Base-by-base conservation (phyloP, 805 yeast species). In the Saccharomycopsis schoenii region DNA sequence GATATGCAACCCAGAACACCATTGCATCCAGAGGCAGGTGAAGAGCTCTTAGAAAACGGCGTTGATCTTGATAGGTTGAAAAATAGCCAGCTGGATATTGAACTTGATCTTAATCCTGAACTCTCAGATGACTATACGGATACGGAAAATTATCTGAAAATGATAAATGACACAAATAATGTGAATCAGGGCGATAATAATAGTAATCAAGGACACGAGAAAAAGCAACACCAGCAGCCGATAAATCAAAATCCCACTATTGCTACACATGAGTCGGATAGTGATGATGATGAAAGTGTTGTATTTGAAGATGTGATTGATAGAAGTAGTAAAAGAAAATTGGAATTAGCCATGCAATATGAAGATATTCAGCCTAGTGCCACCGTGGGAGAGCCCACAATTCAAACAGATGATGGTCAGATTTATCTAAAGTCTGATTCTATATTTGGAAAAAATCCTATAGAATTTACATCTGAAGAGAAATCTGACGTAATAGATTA, bases 401-500 rank as follows among this genome's bases (percentile, higher is more conserved):
- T 47, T 47, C 34, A 47, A 47, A 47, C 52, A 19, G 52, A 47
- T 3, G 21, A 47, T 47, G 52, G 52, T 5, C n/a, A 2, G 5
- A 47, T 24, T 10, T 21, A 47, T 21, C 12, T 47, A 12, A 47
- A 47, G 8, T 47, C 34, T 12, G 52, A 47, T 21, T 47, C 52
- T 47, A 47, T 47, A 21, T 47, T 47, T 47, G 52, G 52, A 47
- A 21, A 21, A 21, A 47, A 47, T 21, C 52, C 52, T 21, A 19
- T 43, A 21, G 52, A 47, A 24, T 36, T 59, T 10, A 43, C 56
- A 41, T 56, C 59, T 11, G 21, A 56, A 4, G 60, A 60, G 39
- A 56, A 50, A 9, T 56, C 59, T 11, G 51, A 79, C 64, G 74
- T 85, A 62, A 71, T 80, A 24, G 72, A 75, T 21, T 83, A 83